These are phyloP conservation scores for Saccharata proteae DNA, from an alignment of 2,329 filamentous ascomycete species.

Conservation along the genomic window DNA sequence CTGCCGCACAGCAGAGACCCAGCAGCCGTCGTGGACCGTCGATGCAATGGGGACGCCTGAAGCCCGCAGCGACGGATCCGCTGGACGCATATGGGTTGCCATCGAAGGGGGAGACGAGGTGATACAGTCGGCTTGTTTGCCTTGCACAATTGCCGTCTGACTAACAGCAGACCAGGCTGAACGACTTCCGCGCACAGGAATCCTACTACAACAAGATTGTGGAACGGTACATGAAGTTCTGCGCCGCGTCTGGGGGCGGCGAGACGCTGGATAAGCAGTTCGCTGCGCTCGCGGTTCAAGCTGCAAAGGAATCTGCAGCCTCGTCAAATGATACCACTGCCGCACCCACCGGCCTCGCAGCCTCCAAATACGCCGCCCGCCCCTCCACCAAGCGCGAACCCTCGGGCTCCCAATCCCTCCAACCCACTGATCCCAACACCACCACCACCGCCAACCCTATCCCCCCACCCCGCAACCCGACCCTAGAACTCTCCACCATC, in stretches of 20 bases:
- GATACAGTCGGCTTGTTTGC: too few species aligned
- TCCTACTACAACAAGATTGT: slow-evolving; percentile 78
- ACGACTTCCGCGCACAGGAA: slow-evolving; percentile 66
- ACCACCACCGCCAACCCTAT: slow-evolving; percentile 13
- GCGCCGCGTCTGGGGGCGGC: slow-evolving; percentile 58
- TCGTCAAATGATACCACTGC: slow-evolving; percentile 12
- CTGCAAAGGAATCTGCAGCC: slow-evolving; percentile 11
- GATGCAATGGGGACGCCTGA: slow-evolving; percentile 39
- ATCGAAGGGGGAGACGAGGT: slow-evolving; percentile 86
- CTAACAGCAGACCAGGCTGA: slow-evolving; percentile 22
- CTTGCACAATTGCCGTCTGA: not conserved
- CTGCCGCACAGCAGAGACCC: slow-evolving; percentile 18
- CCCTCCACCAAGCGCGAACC: slow-evolving; percentile 10
- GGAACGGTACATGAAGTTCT: slow-evolving; percentile 81
- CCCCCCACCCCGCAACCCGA: slow-evolving; percentile 29
- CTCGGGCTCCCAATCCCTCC: not conserved
- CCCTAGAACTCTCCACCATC: slow-evolving; percentile 56
- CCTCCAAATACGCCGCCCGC: slow-evolving; percentile 10
- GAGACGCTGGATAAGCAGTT: slow-evolving; percentile 67
- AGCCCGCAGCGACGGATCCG: slow-evolving; percentile 61
- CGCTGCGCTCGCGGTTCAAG: slow-evolving; percentile 43
- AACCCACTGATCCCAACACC: slow-evolving; percentile 15
- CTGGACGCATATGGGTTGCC: slow-evolving; percentile 74
- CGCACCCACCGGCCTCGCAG: slow-evolving; percentile 3
- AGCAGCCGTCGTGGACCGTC: slow-evolving; percentile 26